Evolutionary conservation across 129 eudicot species (phyloP).

Genomic region (Chrysanthemum seticuspe): DNA sequence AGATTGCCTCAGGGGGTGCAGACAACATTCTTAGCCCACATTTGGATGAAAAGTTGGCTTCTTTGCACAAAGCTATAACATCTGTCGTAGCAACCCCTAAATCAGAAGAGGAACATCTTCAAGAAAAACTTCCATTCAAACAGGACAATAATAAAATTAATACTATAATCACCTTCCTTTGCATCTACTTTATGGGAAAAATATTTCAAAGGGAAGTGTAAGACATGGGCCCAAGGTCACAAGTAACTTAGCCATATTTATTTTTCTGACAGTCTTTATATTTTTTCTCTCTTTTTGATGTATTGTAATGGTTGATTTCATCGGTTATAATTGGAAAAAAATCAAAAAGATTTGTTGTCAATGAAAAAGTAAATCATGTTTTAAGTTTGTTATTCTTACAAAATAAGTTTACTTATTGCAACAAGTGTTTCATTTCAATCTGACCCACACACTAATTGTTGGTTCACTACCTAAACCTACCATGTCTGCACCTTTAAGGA

Average conservation of each 20-base stretch:
- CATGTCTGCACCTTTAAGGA: too few species aligned
- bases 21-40: slow-evolving; percentile 64
- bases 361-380: not conserved
- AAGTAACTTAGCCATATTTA: slow-evolving; percentile 35
- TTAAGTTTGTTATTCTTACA: not conserved
- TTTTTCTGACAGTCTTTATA: too few species aligned
- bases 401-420: not conserved
- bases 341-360: too few species aligned
- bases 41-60: slow-evolving; percentile 54
- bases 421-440: not conserved
- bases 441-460: not conserved
- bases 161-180: slow-evolving; percentile 65
- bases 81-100: slow-evolving; percentile 55
- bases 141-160: slow-evolving; percentile 66
- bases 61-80: slow-evolving; percentile 59
- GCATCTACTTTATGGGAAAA: slow-evolving; percentile 69
- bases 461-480: not conserved
- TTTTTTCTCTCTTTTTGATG: too few species aligned
- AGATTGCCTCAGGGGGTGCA: slow-evolving; percentile 84
- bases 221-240: slow-evolving; percentile 79
- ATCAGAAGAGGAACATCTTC: slow-evolving; percentile 58
- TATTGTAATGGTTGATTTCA: too few species aligned
- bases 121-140: slow-evolving; percentile 78
- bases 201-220: slow-evolving; percentile 66
- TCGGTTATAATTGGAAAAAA: too few species aligned